Base-by-base conservation (phyloP, 2,329 filamentous ascomycete genomes). In the Lecanicillium sp. region DNA sequence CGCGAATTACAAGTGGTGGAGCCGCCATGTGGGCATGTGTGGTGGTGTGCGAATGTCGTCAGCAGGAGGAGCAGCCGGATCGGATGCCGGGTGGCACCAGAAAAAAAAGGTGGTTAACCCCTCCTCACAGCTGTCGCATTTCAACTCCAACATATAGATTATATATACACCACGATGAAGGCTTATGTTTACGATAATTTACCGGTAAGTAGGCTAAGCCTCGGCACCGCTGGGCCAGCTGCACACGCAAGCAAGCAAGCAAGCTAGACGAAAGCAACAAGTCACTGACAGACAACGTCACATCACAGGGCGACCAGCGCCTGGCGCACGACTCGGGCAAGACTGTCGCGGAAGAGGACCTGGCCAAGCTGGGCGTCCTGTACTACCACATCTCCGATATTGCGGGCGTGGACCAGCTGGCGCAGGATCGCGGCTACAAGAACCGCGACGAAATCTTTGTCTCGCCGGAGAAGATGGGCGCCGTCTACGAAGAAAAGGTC, bases 381-480 rank as follows among this genome's bases (percentile, higher is more conserved):
- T 92, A 94, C 71, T 79, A 78, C 59, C 70, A 74, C 56, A 77
- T 84, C 51, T 68, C 79, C 11, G 65, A 77, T 25, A 57, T 89
- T 35, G 64, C 70, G 22, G 70, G 71, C 18, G 88, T 97, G 29
- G 74, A 97, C 59, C 59, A 66, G 31, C 75, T 98, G 32, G 90
- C 92, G 3, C 51, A 62, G 4, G 68, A 84, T 48, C 84, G 90
- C 44, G 74, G 77, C 51, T 97, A 98, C 74, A 89, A 84, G 69
- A 96, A 97, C 70, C 84, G 90, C 41, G 92, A 98, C 67, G 81
- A 94, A 65, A 85, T 97, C 59, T 85, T 77, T 44, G 86, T 98
- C 17, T 94, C 87, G 7, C 90, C 89, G 0, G 70, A 80, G 46
- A 83, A 79, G 47, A 87, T 97, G 82, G 88, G 87, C 41, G 84